These are phyloP conservation scores for Amanita molliuscula DNA, from an alignment of 768 basidiomycete species.

Conservation along the genomic window DNA sequence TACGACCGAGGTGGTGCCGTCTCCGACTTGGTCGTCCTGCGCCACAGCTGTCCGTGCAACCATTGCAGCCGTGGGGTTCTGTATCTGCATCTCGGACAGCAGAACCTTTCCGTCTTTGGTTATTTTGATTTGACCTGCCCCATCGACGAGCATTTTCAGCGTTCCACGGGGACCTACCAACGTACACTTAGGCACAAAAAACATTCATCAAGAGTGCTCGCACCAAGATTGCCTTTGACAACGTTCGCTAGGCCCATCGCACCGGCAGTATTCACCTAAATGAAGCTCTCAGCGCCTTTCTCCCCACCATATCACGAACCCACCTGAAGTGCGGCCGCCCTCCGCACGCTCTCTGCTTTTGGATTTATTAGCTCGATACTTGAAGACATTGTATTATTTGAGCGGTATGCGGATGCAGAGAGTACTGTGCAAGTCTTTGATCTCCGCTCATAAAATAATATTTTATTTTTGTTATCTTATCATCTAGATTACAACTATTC, in stretches of 20 bases:
- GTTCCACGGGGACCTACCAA: slow-evolving; percentile 85
- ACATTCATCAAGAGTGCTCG: slow-evolving; percentile 9
- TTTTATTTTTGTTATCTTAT: slow-evolving; percentile 2
- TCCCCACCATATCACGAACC: background rate
- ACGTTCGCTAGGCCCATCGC: slow-evolving; percentile 97
- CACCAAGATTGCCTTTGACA: slow-evolving; percentile 94
- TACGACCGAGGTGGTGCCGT: slow-evolving; percentile 96
- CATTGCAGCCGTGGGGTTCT: slow-evolving; percentile 98
- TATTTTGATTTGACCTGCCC: slow-evolving; percentile 98
- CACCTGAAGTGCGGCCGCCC: slow-evolving; percentile 89
- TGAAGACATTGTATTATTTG: slow-evolving; percentile 39
- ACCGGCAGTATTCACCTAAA: slow-evolving; percentile 81
- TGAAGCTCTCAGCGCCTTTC: background rate
- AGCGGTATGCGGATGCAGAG: background rate
- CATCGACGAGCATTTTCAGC: slow-evolving; percentile 99
- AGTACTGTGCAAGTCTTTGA: background rate
- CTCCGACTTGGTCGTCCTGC: slow-evolving; percentile 98
- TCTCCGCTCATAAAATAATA: slow-evolving; percentile 6
- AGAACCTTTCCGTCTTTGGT: slow-evolving; percentile 99
- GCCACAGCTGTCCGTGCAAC: slow-evolving; percentile 97
- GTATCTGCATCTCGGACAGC: slow-evolving; percentile 99
- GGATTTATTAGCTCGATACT: slow-evolving; percentile 95
- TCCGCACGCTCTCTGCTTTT: slow-evolving; percentile 86
- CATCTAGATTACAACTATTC: background rate
- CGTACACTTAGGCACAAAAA: background rate